Evolutionary conservation across 2,329 filamentous ascomycete species (phyloP).

Genomic region (Alternaria arbusti): DNA sequence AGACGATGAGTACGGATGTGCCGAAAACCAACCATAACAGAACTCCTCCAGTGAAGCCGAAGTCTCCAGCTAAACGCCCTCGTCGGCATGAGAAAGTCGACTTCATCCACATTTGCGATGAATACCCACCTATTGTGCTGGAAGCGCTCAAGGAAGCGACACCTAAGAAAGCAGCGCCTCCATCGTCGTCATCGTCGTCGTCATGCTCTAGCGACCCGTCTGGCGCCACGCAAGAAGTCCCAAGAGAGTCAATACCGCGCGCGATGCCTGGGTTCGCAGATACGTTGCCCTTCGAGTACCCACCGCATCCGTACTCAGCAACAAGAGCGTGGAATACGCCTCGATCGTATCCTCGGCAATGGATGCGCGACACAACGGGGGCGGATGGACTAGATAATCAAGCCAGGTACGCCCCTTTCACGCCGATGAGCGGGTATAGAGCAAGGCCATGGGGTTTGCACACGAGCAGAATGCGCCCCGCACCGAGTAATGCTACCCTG

Average conservation of each 20-base stretch:
- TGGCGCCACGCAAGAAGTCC: constrained; percentile 24
- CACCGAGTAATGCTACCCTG: constrained; percentile 34
- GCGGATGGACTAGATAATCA: neutral
- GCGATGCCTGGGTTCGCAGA: constrained; percentile 12
- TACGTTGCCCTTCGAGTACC: constrained; percentile 11
- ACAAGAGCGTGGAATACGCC: constrained; percentile 13
- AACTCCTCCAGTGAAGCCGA: neutral
- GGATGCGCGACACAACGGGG: constrained; percentile 5
- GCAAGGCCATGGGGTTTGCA: constrained; percentile 14
- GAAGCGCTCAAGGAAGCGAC: constrained; percentile 12
- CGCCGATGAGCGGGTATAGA: constrained; percentile 1
- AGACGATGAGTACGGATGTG: neutral
- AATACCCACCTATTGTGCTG: constrained; percentile 25
- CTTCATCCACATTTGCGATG: constrained; percentile 30
- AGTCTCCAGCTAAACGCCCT: neutral
- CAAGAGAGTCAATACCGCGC: constrained; percentile 24
- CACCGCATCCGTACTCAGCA: constrained; percentile 10
- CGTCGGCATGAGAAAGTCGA: constrained; percentile 14
- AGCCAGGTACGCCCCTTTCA: constrained; percentile 30
- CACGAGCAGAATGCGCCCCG: constrained; percentile 17
- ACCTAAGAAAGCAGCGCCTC: constrained; percentile 7
- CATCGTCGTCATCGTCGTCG: constrained; percentile 11
- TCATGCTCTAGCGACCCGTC: constrained; percentile 16
- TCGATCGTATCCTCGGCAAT: constrained; percentile 19
- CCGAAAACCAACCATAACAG: neutral